These are phyloP conservation scores for Puccinia novopanici DNA, from an alignment of 1,284 basidiomycete species.

Conservation along the genomic window DNA sequence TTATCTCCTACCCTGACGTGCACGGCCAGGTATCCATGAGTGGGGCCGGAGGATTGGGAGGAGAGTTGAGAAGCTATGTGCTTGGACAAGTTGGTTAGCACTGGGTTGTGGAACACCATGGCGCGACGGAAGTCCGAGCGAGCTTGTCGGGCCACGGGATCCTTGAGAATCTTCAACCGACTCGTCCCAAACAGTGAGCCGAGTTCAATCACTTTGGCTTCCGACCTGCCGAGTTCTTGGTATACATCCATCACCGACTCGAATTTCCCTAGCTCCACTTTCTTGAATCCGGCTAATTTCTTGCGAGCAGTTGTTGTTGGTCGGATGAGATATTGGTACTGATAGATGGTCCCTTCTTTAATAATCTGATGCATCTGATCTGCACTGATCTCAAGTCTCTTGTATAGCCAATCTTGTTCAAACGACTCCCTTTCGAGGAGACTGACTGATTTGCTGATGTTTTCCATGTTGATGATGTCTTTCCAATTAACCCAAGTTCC, in stretches of 20 bases:
- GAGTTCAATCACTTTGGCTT: constrained; percentile 13
- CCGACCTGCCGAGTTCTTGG: neutral
- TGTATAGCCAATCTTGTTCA: constrained; percentile 18
- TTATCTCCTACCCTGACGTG: constrained; percentile 48
- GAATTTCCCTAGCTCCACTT: constrained; percentile 33
- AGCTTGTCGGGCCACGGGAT: constrained; percentile 31
- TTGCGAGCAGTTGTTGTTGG: neutral
- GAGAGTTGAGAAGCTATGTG: constrained; percentile 18
- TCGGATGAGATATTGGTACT: neutral
- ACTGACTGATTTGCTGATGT: constrained; percentile 15
- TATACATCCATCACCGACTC: constrained; percentile 20
- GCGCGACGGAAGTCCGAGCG: constrained; percentile 21
- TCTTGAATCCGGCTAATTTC: neutral
- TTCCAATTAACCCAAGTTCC: constrained; percentile 37
- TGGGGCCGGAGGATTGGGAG: neutral
- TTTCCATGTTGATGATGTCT: constrained; percentile 21
- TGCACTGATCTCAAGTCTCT: neutral
- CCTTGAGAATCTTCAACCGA: constrained; percentile 30
- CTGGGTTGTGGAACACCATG: constrained; percentile 37
- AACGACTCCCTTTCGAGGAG: constrained; percentile 21
- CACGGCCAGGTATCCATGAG: constrained; percentile 18
- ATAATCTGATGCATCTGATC: constrained; percentile 22
- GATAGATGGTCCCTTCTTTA: constrained; percentile 24
- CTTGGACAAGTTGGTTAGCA: neutral
- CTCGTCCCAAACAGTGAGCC: constrained; percentile 39